Base-by-base conservation (phyloP, 306 rosid species). In the Rosa lucieae region DNA sequence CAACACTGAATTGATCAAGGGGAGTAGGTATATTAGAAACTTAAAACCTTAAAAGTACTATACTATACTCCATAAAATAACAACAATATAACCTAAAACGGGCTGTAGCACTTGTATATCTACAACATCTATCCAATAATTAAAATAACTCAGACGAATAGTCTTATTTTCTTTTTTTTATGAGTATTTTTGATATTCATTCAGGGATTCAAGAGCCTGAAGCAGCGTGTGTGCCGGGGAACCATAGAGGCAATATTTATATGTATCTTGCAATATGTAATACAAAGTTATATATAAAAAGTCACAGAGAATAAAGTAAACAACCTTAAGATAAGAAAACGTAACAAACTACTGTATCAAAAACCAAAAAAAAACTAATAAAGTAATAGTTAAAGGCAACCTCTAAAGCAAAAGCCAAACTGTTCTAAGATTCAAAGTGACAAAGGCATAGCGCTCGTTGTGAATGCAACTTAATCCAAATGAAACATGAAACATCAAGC, bases 241-340 rank as follows among this genome's bases (percentile, higher is more conserved):
- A 61, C 66, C 21, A 21, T 4, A 39, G 3, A 56, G 17, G 14
- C 67, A 39, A 49, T 29, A 29, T 9, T 32, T 49, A 51, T 4
- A 37, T 20, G 18, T 21, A 55, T 20, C 10, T 73, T 35, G 18
- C 62, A 37, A 11, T 12, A 56, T 6, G 3, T 12, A 74, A 39
- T 3, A n/a, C 39, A 39, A 42, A 21, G 4, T 8, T 23, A 40
- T 15, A 63, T 1, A 5, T 21, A 73, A 0, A 42, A 56, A 40
- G 67, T 40, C 68, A 59, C 43, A 59, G 53, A 23, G 69, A 46
- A 43, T 23, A 40, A 55, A n/a, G 51, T 39, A 74, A 74, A 75
- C 56, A 21, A 29, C 55, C 67, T 56, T 15, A 21, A 56, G 68
- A 8, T 21, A 21, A 74, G 51, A 55, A 55, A 47, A 11, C 37